Evolutionary conservation across 2,329 filamentous ascomycete species (phyloP).

Genomic region (Diaporthe caulivora): DNA sequence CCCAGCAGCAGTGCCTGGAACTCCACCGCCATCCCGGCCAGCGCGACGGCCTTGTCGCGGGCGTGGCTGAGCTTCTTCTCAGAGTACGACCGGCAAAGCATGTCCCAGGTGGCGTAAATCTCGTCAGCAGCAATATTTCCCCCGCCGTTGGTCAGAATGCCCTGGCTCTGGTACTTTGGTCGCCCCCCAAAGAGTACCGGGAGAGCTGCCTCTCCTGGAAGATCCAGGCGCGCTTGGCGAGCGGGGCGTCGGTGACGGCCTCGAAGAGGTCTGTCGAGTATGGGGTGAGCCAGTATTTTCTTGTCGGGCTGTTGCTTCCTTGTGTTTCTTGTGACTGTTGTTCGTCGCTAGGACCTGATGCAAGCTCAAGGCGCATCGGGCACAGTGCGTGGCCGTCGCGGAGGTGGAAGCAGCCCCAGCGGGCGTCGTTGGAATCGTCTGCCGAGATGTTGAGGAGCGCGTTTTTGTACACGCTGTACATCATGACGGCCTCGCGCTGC

Average conservation of each 20-base stretch:
- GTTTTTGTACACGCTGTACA: slow-evolving; percentile 36
- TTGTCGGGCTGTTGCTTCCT: neutral
- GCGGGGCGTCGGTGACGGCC: neutral
- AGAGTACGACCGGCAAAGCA: neutral
- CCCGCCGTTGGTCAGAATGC: neutral
- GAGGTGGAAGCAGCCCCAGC: slow-evolving; percentile 12
- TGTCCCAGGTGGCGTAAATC: neutral
- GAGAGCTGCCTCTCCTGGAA: slow-evolving; percentile 34
- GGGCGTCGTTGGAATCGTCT: slow-evolving; percentile 19
- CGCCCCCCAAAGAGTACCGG: neutral
- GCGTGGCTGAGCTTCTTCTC: slow-evolving; percentile 9
- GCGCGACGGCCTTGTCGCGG: slow-evolving; percentile 3
- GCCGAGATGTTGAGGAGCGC: slow-evolving; percentile 30
- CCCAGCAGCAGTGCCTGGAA: neutral
- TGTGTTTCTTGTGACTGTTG: too few relatives aligned
- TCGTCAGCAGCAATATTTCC: neutral
- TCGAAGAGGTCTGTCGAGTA: neutral
- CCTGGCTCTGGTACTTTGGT: slow-evolving; percentile 3
- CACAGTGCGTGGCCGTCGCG: neutral
- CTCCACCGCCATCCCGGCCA: slow-evolving; percentile 3
- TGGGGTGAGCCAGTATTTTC: neutral
- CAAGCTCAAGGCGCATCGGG: slow-evolving; percentile 21
- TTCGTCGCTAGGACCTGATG: too few relatives aligned
- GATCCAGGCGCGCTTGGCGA: slow-evolving; percentile 23
- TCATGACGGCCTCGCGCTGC: slow-evolving; percentile 36